Evolutionary conservation across 345 rosid genomes (phyloP).

Genomic region (Eutrema yunnanense): DNA sequence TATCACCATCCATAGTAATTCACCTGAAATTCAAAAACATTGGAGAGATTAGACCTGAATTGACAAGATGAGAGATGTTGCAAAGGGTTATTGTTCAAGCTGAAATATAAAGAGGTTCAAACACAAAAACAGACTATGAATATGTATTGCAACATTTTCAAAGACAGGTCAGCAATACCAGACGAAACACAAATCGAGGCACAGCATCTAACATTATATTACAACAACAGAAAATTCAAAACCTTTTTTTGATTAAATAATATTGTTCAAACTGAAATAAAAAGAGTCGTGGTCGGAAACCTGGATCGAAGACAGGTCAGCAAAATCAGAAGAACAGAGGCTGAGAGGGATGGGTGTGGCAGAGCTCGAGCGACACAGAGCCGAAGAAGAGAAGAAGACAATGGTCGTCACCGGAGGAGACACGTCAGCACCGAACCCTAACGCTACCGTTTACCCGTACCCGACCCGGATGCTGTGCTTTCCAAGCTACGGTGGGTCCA

Average conservation of each 20-base stretch:
- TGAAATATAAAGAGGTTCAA: neutral
- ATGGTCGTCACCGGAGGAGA: neutral
- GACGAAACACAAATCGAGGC: no score
- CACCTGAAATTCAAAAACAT: neutral
- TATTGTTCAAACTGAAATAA: no score
- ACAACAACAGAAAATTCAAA: no score
- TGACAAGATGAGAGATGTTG: neutral
- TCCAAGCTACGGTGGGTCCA: no score
- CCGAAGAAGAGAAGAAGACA: constrained; percentile 37
- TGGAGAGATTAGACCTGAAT: neutral
- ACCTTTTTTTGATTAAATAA: no score
- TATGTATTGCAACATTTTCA: no score
- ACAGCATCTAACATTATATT: no score
- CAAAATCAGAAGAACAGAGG: constrained; percentile 42
- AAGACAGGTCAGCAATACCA: no score
- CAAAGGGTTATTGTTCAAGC: neutral
- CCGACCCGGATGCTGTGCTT: no score
- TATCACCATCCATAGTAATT: neutral
- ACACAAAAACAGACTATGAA: no score
- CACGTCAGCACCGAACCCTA: neutral
- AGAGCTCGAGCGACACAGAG: constrained; percentile 51
- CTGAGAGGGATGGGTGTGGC: constrained; percentile 85
- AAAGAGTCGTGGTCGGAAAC: constrained; percentile 31
- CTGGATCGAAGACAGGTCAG: constrained; percentile 17
- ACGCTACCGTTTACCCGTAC: no score